A percentile compares a stretch with the other conserved stretches of the same genome.
These are phyloP conservation scores for Diaporthe velutina DNA, from an alignment of 2,329 filamentous ascomycete species.

Conservation along the genomic window DNA sequence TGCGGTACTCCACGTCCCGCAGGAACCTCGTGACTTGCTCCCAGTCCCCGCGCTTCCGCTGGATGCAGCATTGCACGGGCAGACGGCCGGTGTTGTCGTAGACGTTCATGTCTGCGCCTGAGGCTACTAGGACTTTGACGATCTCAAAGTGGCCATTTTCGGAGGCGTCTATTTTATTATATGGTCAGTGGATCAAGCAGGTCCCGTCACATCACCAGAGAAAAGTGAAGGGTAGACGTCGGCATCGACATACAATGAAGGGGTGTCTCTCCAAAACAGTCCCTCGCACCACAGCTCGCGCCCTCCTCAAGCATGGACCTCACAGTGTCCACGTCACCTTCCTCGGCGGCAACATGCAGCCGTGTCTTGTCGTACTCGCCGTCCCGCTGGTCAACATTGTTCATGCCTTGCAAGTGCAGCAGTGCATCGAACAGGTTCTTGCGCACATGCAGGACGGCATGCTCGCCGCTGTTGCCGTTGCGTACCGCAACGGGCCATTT, in stretches of 20 bases:
- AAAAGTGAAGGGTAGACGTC: background rate
- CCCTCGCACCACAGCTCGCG: constrained; percentile 25
- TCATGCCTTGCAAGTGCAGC: constrained; percentile 20
- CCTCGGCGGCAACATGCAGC: constrained; percentile 12
- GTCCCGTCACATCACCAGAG: background rate
- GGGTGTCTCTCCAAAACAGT: constrained; percentile 27
- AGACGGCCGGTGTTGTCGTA: constrained; percentile 26
- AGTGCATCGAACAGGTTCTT: constrained; percentile 31
- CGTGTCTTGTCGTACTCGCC: constrained; percentile 1
- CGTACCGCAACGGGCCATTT: constrained; percentile 20
- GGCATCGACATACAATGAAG: background rate
- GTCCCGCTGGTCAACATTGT: constrained; percentile 11
- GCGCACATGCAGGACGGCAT: background rate
- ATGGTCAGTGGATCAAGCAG: background rate
- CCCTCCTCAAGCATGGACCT: constrained; percentile 18
- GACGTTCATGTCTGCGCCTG: constrained; percentile 27
- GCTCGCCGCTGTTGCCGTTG: background rate
- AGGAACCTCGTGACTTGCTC: background rate
- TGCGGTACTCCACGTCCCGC: constrained; percentile 12
- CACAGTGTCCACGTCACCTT: background rate
- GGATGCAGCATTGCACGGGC: constrained; percentile 24
- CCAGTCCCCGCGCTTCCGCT: constrained; percentile 27
- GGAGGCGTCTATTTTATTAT: background rate
- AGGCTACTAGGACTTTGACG: constrained; percentile 20
- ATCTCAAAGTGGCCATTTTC: constrained; percentile 27